These are phyloP conservation scores for Fusarium nurragi DNA, from an alignment of 2,329 filamentous ascomycete genomes.

Conservation along the genomic window DNA sequence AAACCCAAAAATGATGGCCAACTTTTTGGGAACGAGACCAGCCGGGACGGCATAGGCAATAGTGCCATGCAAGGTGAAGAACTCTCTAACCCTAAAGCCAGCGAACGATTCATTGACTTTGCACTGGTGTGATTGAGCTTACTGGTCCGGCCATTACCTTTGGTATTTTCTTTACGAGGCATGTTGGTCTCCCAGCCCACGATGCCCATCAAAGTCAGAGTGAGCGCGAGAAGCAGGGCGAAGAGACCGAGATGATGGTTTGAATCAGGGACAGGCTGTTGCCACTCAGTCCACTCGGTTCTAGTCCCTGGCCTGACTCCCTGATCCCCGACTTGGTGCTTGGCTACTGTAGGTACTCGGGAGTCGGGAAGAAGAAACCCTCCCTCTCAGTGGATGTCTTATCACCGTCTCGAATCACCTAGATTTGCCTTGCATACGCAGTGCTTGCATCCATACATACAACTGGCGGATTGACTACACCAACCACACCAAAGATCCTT, in stretches of 20 bases:
- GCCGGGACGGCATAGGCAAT: constrained; percentile 32
- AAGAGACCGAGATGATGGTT: constrained; percentile 15
- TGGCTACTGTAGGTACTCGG: neutral
- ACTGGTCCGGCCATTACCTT: neutral
- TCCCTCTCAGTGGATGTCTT: constrained; percentile 19
- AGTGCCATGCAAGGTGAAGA: constrained; percentile 39
- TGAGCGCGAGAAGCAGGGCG: constrained; percentile 20
- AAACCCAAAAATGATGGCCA: constrained; percentile 30
- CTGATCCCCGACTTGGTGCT: constrained; percentile 5
- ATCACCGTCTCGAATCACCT: constrained; percentile 31
- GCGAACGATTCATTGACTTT: constrained; percentile 12
- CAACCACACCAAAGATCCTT: constrained; percentile 23
- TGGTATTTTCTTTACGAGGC: constrained; percentile 1
- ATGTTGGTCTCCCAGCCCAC: constrained; percentile 16
- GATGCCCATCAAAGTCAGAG: constrained; percentile 7
- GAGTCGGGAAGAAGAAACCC: neutral
- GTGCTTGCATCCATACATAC: constrained; percentile 9
- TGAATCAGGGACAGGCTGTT: constrained; percentile 22
- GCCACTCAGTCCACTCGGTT: constrained; percentile 13
- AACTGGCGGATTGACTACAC: constrained; percentile 11
- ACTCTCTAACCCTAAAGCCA: constrained; percentile 27
- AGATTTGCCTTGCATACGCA: constrained; percentile 35
- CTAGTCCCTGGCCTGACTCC: constrained; percentile 6
- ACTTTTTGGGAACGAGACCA: constrained; percentile 6
- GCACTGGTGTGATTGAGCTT: constrained; percentile 15